phyloP scores from a whole-genome alignment of 2,329 filamentous ascomycete genomes.

The Cryphonectria naterciae region DNA sequence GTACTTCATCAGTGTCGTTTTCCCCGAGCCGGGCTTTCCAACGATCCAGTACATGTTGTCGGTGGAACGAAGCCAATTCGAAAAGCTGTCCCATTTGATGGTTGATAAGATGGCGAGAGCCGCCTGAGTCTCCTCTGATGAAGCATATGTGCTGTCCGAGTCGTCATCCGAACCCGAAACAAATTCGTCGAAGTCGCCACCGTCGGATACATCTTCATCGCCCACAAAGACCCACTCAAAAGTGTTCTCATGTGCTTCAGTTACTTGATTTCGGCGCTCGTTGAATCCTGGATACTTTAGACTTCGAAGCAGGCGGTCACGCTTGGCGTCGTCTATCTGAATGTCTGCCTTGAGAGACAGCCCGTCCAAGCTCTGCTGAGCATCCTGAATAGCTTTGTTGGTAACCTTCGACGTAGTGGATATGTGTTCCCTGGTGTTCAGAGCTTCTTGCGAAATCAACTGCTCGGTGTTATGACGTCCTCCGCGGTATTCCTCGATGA shows the following conservation, averaged over 20 bases:
- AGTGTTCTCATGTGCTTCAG: neutral
- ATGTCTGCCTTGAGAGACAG: neutral
- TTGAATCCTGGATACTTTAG: neutral
- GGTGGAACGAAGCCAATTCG: neutral
- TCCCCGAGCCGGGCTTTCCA: neutral
- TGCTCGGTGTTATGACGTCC: neutral
- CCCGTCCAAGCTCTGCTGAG: neutral
- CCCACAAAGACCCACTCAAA: neutral
- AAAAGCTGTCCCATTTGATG: neutral
- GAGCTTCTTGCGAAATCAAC: neutral
- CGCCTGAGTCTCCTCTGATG: neutral
- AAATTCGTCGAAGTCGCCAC: neutral
- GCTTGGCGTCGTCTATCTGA: neutral
- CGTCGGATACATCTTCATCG: neutral
- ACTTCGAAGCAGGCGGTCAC: neutral
- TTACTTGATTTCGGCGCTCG: neutral
- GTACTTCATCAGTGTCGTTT: neutral
- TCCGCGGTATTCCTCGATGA: neutral
- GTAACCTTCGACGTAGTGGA: neutral
- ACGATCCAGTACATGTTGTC: neutral
- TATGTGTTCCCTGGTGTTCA: neutral
- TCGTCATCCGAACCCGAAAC: neutral
- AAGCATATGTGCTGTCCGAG: neutral
- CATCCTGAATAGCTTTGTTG: neutral
- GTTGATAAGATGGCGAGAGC: too few species aligned